Conservation (phyloP, 352 stramenopile genomes). For the Globisporangium middletonii region DNA sequence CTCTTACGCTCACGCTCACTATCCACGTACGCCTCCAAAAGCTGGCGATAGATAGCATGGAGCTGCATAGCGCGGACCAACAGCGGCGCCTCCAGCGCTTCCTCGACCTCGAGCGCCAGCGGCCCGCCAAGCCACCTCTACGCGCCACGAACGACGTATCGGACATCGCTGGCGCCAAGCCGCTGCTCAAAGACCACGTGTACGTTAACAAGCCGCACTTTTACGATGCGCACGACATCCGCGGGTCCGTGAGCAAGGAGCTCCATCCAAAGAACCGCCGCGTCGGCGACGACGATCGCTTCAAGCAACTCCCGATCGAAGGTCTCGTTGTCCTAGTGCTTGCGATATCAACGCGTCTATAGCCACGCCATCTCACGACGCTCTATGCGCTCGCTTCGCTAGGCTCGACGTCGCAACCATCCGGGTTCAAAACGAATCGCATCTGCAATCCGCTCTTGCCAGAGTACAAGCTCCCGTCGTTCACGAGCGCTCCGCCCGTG, state of each 20-base stretch:
- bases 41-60: background rate
- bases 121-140: conserved; percentile 21
- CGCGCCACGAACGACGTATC: conserved; percentile 61
- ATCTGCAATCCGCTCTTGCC: conserved; percentile 56
- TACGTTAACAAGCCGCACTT: conserved; percentile 66
- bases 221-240: conserved; percentile 53
- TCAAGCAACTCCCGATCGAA: conserved; percentile 67
- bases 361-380: background rate
- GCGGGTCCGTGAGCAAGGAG: conserved; percentile 50
- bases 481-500: conserved; percentile 34
- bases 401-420: conserved; percentile 29
- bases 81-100: conserved; percentile 38
- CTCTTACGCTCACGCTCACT: too few species aligned
- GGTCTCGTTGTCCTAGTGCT: conserved; percentile 9
- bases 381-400: background rate
- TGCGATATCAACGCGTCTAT: background rate
- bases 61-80: conserved; percentile 21
- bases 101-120: conserved; percentile 26
- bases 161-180: conserved; percentile 46
- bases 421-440: conserved; percentile 59
- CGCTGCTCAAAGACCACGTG: conserved; percentile 53
- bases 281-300: conserved; percentile 48
- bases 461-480: conserved; percentile 55
- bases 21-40: background rate
- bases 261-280: conserved; percentile 46